Evolutionary conservation across 148 eudicot species (phyloP), one percentile per base, ranked within the genome.

Genomic region (Spergularia bocconei): DNA sequence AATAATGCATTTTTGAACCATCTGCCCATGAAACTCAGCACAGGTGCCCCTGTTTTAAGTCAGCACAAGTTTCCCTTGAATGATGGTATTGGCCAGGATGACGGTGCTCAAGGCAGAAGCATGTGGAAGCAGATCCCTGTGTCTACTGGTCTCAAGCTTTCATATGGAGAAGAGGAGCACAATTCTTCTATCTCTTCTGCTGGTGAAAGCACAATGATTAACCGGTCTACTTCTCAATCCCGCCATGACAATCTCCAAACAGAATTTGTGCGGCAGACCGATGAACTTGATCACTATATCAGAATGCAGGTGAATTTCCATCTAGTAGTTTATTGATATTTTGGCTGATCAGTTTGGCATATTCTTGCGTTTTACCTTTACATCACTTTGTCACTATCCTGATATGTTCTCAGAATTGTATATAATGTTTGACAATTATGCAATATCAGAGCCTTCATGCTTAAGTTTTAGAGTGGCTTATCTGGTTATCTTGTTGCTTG

Each of bases 101-200:
- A 81, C 73, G 59, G 78, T 64, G 81, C 77, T 56, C 48, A 51
- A 17, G 11, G 66, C 48, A 75, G 79, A 75, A 72, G 62, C 69
- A 69, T 69, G 29, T 39, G 75, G 81, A 72, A 84, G 62, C 85
- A 79, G 50, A 67, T 82, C 69, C 83, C 81, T 25, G 84, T 86
- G 29, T 84, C 89, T 14, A 84, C 87, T 67, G 89, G 87, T 56
- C 82, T 86, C 64, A 84, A 47, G 62, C 81, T 86, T 60, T 82
- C 89, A 11, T 84, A 82, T 16, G 89, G 82, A 78, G 85, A 84
- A 19, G 86, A 84, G 36, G 89, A 86, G 47, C 83, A 71, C 69
- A 84, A 86, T 54, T 84, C 87, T 38, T 82, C 87, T 15, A 33
- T 84, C 68, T 77, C 89, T 33, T 86, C 84, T 67, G 59, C 86